Evolutionary conservation across 108 stramenopile genomes (phyloP).

Genomic region (Nitzschia sp.): DNA sequence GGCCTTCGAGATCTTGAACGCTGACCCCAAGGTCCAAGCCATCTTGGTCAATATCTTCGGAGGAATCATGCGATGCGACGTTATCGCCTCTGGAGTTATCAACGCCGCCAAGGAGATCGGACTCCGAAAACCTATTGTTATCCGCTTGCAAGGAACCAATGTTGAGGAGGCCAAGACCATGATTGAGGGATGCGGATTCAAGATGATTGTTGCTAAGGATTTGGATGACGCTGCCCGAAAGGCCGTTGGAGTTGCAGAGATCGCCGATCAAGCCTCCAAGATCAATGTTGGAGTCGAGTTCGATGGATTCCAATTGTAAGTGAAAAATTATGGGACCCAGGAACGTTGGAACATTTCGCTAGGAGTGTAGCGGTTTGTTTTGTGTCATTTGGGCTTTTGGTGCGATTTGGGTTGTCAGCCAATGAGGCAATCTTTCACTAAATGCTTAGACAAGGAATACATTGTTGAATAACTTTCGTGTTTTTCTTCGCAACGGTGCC

Average conservation of each 20-base stretch:
- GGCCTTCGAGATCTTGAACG: slow-evolving; percentile 79
- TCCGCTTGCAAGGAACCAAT: slow-evolving; percentile 93
- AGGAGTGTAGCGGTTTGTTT: too few relatives aligned
- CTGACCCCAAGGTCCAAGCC: slow-evolving; percentile 73
- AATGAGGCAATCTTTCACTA: too few relatives aligned
- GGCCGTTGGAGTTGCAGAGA: slow-evolving; percentile 85
- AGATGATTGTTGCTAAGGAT: slow-evolving; percentile 71
- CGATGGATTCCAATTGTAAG: slow-evolving; percentile 50
- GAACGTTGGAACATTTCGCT: too few relatives aligned
- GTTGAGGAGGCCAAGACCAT: slow-evolving; percentile 84
- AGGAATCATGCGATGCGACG: slow-evolving; percentile 95
- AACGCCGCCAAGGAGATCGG: slow-evolving; percentile 83
- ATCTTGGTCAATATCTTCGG: slow-evolving; percentile 97
- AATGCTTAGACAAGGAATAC: too few relatives aligned
- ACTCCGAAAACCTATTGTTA: slow-evolving; percentile 82
- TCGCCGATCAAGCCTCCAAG: slow-evolving; percentile 69
- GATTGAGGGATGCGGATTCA: slow-evolving; percentile 66
- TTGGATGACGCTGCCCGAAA: slow-evolving; percentile 91
- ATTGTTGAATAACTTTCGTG: too few relatives aligned
- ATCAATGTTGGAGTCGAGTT: slow-evolving; percentile 72
- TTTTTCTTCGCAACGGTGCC: too few relatives aligned
- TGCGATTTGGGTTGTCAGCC: too few relatives aligned
- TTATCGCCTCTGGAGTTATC: slow-evolving; percentile 90
- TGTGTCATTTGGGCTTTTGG: too few relatives aligned
- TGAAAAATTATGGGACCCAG: neutral